phyloP scores from a whole-genome alignment of 805 yeast species.

The Ogataea pignaliae region DNA sequence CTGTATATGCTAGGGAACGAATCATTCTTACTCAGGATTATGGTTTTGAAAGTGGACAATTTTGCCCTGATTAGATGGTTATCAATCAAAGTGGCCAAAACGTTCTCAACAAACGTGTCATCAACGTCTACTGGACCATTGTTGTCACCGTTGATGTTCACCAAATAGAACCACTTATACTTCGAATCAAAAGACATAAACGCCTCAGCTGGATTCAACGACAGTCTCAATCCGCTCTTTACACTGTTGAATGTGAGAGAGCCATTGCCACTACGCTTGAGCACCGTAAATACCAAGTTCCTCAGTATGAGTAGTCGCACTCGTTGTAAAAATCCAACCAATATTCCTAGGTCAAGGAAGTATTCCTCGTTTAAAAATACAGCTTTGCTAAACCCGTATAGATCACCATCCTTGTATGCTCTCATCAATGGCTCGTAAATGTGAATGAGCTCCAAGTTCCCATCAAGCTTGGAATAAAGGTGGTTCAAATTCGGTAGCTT shows the following conservation, averaged over 20 bases:
- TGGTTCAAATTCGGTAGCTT: conserved; percentile 37
- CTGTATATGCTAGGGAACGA: conserved; percentile 25
- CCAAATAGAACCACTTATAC: conserved; percentile 16
- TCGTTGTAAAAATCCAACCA: conserved; percentile 43
- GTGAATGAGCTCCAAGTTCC: conserved; percentile 17
- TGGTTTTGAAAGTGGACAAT: conserved; percentile 25
- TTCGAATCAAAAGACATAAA: conserved; percentile 7
- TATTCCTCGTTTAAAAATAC: conserved; percentile 34
- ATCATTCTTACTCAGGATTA: conserved; percentile 27
- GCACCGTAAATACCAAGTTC: conserved; percentile 32
- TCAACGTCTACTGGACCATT: conserved; percentile 19
- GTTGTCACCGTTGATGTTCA: conserved; percentile 2
- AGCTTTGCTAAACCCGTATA: conserved; percentile 30
- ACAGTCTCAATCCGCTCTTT: conserved; percentile 22
- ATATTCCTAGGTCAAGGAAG: conserved; percentile 34
- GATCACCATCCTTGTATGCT: conserved; percentile 39
- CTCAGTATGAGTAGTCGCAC: conserved; percentile 41
- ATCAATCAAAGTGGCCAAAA: conserved; percentile 48
- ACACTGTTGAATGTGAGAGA: conserved; percentile 19
- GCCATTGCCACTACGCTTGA: conserved; percentile 9
- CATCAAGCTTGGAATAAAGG: conserved; percentile 12
- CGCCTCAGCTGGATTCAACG: conserved; percentile 11
- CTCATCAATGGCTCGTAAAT: conserved; percentile 36
- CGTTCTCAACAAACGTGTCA: conserved; percentile 44
- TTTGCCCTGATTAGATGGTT: conserved; percentile 52